A percentile compares a stretch with the other conserved stretches of the same genome.
Evolutionary conservation across 176 grass and related monocot genomes (phyloP).

Genomic region (Echinochloa phyllopogon): DNA sequence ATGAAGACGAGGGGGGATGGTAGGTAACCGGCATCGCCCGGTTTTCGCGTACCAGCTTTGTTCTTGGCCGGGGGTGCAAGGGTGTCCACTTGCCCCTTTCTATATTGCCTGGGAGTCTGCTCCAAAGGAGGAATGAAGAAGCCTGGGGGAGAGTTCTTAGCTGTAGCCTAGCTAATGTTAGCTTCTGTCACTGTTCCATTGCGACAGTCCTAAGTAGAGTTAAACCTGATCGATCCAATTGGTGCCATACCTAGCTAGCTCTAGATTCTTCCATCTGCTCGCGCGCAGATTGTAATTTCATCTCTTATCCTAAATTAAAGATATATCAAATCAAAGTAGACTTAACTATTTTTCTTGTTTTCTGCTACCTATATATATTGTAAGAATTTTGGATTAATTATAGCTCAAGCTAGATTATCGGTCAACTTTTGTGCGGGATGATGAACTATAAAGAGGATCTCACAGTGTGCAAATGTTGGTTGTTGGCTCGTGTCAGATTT

Average conservation of each 20-base stretch:
- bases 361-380: not conserved
- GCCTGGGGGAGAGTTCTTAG: constrained; percentile 27
- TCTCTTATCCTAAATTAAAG: not conserved
- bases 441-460: not conserved
- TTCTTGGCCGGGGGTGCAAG: constrained; percentile 24
- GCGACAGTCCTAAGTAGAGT: not conserved
- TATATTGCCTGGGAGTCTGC: constrained; percentile 30
- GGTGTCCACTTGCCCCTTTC: constrained; percentile 35
- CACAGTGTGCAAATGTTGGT: not conserved
- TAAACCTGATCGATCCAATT: constrained; percentile 7
- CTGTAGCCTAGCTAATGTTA: constrained; percentile 18
- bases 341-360: not conserved
- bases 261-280: not conserved
- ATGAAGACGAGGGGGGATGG: constrained; percentile 17
- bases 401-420: not conserved
- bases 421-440: not conserved
- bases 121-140: constrained; percentile 31
- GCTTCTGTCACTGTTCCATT: constrained; percentile 9
- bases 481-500: not conserved
- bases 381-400: not conserved
- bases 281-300: not conserved
- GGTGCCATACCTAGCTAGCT: constrained; percentile 4
- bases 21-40: constrained; percentile 54
- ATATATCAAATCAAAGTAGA: not conserved
- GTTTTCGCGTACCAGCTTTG: constrained; percentile 51